Evolutionary conservation across 495 filamentous ascomycete genomes (phyloP), one percentile per base, ranked within the genome.

Genomic region (Tetracladium setigerum): DNA sequence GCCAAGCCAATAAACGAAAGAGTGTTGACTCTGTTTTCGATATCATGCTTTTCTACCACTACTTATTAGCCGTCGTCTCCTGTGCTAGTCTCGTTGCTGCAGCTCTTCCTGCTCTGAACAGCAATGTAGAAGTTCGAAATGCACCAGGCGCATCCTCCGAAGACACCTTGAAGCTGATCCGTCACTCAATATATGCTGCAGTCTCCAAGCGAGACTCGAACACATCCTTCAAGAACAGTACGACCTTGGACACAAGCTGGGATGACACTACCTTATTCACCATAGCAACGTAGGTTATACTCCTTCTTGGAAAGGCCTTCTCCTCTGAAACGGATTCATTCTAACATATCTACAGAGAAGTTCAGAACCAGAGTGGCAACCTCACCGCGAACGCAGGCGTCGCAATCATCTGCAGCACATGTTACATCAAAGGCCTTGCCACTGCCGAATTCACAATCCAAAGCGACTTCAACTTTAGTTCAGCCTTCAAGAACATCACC

Each of bases 351-450:
- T 42, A 18, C 39, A 46, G 46, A 34, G 27, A 15, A 41, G 41
- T n/a, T 17, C 48, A 22, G 43, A 36, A 11, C 22, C 4, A n/a
- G 10, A 4, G 36, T 18, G 30, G 46, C 30, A 44, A 35, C 11
- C 22, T 39, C 24, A 11, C 31, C 30, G 4, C 38, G 5, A 35
- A 27, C 14, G 58, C 38, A 5, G 50, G 47, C 15, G 51, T 71
- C 15, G 60, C 69, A 49, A 68, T 78, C 37, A 62, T 57, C 10
- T 76, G 74, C 56, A 65, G 62, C 15, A 70, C 61, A 32, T 78
- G 74, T 50, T 79, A 78, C 48, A 55, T 74, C 49, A 72, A 71
- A 35, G 73, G 73, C 40, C 49, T 50, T 9, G 70, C 66, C 10
- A 72, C 56, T 4, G 65, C 68, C 10, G 48, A 62, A 12, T 55